Evolutionary conservation across 495 filamentous ascomycete genomes (phyloP).

Genomic region (Aspergillus avenaceus): DNA sequence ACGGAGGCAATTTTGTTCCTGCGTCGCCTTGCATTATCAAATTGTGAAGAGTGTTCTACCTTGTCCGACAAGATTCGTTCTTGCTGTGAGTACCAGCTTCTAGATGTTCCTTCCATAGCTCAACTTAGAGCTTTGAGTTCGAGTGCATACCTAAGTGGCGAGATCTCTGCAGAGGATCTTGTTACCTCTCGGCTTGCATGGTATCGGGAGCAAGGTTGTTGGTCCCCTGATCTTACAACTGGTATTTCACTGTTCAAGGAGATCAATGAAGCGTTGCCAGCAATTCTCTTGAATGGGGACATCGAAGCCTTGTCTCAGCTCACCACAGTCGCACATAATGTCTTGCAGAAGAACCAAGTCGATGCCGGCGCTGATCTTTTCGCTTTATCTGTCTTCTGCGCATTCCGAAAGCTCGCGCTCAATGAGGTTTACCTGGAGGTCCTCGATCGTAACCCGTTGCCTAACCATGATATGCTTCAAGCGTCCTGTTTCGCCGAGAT

Average conservation of each 20-base stretch:
- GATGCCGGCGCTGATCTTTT: conserved; percentile 49
- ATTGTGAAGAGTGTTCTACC: conserved; percentile 4
- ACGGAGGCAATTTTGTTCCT: conserved; percentile 35
- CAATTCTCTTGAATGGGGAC: conserved; percentile 36
- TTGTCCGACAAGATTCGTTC: conserved; percentile 9
- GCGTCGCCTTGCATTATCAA: conserved; percentile 8
- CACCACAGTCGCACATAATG: conserved; percentile 26
- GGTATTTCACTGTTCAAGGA: conserved; percentile 46
- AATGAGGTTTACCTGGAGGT: conserved; percentile 60
- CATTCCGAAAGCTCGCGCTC: conserved; percentile 50
- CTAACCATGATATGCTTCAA: conserved; percentile 53
- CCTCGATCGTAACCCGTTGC: conserved; percentile 54
- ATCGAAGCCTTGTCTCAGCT: conserved; percentile 38
- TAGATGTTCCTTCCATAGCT: conserved; percentile 45
- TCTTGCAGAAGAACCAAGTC: conserved; percentile 34
- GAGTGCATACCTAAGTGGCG: conserved; percentile 45
- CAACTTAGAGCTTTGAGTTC: conserved; percentile 49
- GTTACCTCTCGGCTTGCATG: conserved; percentile 46
- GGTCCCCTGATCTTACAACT: conserved; percentile 28
- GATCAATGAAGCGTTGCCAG: conserved; percentile 34
- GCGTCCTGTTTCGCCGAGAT: conserved; percentile 58
- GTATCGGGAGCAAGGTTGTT: conserved; percentile 45
- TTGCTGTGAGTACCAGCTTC: conserved; percentile 28
- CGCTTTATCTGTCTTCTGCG: conserved; percentile 51
- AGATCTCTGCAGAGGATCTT: conserved; percentile 35